Evolutionary conservation across 805 yeast genomes (phyloP).

Genomic region (Pichia gijzeniarum): DNA sequence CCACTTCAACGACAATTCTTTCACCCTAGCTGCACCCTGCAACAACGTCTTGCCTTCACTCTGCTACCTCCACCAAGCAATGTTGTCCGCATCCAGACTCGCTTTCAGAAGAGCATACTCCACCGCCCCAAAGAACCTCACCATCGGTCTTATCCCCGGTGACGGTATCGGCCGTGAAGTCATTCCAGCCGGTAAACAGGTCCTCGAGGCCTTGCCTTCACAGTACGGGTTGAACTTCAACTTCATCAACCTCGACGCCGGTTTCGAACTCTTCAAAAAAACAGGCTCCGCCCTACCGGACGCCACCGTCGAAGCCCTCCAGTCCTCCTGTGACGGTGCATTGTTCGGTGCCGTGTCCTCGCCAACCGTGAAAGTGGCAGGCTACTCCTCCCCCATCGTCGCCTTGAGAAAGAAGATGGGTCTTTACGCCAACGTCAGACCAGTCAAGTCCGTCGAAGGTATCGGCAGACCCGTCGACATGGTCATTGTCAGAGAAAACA

Average conservation of each 20-base stretch:
- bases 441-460: constrained; percentile 89
- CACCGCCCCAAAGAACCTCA: constrained; percentile 40
- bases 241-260: constrained; percentile 86
- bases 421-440: constrained; percentile 93
- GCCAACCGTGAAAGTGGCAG: constrained; percentile 88
- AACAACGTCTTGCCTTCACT: not conserved
- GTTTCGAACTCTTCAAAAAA: constrained; percentile 85
- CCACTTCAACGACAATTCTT: too few species aligned
- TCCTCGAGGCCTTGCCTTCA: constrained; percentile 77
- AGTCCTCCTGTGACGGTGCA: constrained; percentile 90
- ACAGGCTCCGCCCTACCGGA: constrained; percentile 97
- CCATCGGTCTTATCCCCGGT: constrained; percentile 83
- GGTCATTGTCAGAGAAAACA: constrained; percentile 97
- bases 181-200: constrained; percentile 90
- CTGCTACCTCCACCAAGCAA: not conserved
- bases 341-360: constrained; percentile 96
- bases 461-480: constrained; percentile 87
- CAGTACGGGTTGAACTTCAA: constrained; percentile 72
- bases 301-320: constrained; percentile 73
- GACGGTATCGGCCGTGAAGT: constrained; percentile 98
- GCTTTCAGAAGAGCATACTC: constrained; percentile 25
- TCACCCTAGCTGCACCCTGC: too few species aligned
- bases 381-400: constrained; percentile 97
- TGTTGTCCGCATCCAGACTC: constrained; percentile 1
- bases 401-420: constrained; percentile 96